phyloP scores from a whole-genome alignment of 805 yeast genomes.

The Myxozyma mucilagina region DNA sequence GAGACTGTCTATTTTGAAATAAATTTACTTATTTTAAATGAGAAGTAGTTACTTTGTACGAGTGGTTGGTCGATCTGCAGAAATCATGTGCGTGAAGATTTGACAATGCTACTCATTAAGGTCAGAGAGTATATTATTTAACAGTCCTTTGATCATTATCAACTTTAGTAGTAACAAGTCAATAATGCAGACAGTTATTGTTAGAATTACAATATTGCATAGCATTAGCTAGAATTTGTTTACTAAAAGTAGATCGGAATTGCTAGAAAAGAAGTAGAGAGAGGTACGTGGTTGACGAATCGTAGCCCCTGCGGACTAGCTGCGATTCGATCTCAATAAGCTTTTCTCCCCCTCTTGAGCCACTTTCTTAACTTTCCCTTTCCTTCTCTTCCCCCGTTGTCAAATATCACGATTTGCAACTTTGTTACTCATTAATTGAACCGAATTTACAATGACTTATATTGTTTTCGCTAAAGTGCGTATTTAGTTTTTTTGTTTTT shows the following conservation, averaged over 20 bases:
- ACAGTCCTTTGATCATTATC: too few species aligned
- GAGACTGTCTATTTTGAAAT: neutral
- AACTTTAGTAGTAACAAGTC: too few species aligned
- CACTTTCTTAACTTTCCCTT: neutral
- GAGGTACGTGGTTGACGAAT: too few species aligned
- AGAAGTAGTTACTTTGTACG: neutral
- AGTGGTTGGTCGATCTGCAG: neutral
- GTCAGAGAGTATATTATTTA: too few species aligned
- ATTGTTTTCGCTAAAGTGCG: constrained; percentile 13
- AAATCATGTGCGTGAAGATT: too few species aligned
- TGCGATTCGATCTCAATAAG: too few species aligned
- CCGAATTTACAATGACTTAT: neutral
- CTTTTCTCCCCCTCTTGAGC: neutral
- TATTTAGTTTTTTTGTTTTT: neutral
- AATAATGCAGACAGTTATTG: too few species aligned
- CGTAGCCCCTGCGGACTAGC: too few species aligned
- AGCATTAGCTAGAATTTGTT: too few species aligned
- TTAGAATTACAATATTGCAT: too few species aligned
- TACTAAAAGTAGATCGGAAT: neutral
- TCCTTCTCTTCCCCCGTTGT: neutral
- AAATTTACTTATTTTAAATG: neutral
- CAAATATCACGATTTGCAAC: neutral
- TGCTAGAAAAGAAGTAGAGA: neutral
- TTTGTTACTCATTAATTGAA: neutral
- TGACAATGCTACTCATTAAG: too few species aligned